phyloP scores from a whole-genome alignment of 148 eudicot genomes.

The Persicaria tinctoria region DNA sequence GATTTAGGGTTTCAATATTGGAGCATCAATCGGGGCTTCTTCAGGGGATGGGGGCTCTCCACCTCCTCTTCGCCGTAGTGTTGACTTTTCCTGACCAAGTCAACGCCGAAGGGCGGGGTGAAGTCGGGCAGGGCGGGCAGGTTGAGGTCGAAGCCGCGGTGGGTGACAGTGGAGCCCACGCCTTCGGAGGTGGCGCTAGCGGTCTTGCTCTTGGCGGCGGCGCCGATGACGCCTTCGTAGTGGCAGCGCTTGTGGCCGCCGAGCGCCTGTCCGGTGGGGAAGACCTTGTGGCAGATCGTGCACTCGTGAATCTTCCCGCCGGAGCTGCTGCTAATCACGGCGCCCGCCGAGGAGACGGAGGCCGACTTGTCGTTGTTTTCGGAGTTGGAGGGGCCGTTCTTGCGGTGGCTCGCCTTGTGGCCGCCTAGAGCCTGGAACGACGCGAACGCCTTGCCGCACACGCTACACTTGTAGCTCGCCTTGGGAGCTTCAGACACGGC shows the following conservation, averaged over 20 bases:
- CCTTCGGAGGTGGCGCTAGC: conserved; percentile 65
- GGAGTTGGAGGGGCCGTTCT: conserved; percentile 12
- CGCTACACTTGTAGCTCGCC: conserved; percentile 43
- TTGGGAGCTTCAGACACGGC: conserved; percentile 11
- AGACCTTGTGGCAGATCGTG: conserved; percentile 34
- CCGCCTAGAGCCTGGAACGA: conserved; percentile 89
- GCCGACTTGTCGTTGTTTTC: conserved; percentile 24
- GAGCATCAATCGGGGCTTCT: conserved; percentile 42
- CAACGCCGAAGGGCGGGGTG: conserved; percentile 25
- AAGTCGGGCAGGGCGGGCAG: conserved; percentile 72
- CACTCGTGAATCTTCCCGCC: conserved; percentile 50
- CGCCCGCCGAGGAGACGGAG: neutral
- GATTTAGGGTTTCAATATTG: neutral
- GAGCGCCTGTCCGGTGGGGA: conserved; percentile 37
- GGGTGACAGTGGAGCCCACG: conserved; percentile 58
- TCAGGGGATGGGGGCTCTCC: conserved; percentile 82
- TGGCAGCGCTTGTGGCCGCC: conserved; percentile 44
- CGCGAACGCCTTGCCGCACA: conserved; percentile 57
- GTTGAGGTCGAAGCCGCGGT: conserved; percentile 73
- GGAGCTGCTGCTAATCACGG: neutral
- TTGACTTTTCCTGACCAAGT: conserved; percentile 19
- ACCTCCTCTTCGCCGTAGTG: conserved; percentile 55
- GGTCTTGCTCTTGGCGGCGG: conserved; percentile 13
- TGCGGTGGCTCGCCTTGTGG: conserved; percentile 84
- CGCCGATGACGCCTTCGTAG: conserved; percentile 36